Conservation (phyloP, 2,329 filamentous ascomycete genomes). For the Colletotrichum orbiculare region DNA sequence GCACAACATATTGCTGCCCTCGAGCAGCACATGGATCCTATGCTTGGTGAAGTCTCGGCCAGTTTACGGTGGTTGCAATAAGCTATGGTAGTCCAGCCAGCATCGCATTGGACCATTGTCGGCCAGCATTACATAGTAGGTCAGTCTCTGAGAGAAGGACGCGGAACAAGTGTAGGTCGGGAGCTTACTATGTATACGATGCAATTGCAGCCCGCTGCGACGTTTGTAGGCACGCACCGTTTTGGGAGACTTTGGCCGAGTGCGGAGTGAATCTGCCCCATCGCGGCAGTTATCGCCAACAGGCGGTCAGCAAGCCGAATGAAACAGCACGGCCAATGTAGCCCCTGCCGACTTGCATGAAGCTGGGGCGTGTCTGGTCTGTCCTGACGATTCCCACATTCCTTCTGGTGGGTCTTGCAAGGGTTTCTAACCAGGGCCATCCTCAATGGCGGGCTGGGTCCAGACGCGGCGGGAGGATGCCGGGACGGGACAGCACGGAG, state of each 20-base stretch:
- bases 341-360: constrained; percentile 24
- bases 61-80: no score
- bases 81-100: no score
- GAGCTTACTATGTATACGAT: background rate
- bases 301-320: constrained; percentile 28
- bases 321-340: constrained; percentile 14
- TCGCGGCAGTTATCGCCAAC: constrained; percentile 18
- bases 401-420: constrained; percentile 11
- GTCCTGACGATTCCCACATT: constrained; percentile 15
- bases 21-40: no score
- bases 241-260: background rate
- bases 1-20: background rate
- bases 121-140: background rate
- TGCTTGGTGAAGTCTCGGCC: no score
- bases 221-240: no score
- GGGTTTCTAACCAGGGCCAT: constrained; percentile 12
- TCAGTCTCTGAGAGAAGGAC: background rate
- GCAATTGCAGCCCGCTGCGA: background rate
- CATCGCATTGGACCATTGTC: background rate
- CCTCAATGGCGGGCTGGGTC: constrained; percentile 11
- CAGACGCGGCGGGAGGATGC: constrained; percentile 19
- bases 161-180: no score
- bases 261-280: constrained; percentile 12
- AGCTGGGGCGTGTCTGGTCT: constrained; percentile 9
- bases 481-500: constrained; percentile 6